Base-by-base conservation (phyloP, 345 rosid species). In the Linum usitatissimum region DNA sequence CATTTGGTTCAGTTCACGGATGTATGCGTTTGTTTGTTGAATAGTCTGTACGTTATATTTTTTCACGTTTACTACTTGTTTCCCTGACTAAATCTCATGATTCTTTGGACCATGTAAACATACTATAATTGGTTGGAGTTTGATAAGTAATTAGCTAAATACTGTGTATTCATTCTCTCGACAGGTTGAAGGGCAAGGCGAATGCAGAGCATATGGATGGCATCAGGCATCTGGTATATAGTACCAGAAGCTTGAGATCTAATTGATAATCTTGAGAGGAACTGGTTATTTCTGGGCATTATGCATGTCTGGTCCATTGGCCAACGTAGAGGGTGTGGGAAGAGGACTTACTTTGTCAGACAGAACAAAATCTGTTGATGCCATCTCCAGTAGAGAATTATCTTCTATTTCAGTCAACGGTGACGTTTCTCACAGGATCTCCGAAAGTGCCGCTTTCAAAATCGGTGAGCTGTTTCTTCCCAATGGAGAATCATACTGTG, bases 301-400 rank as follows among this genome's bases (percentile, higher is more conserved):
- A 73, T 92, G 93, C 95, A 92, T 92, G 99, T 84, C 99, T 85
- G 79, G 78, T 70, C 81, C 79, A 39, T 80, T 71, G 88, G 84
- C 82, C 75, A 72, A 55, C 70, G 77, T 59, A 64, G 80, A 70
- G 64, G 67, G 66, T 56, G 71, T 73, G 54, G 87, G 75, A 77
- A 76, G 80, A 71, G 71, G 67, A 64, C 83, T 75, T 68, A 66
- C 81, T 73, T 66, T 18, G 64, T 71, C 86, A 30, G 95, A 89
- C 74, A 84, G 98, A 77, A 85, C 96, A 48, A 76, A 72, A 78
- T 89, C 97, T 65, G 84, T 86, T 53, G 86, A 80, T 74, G 70
- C 72, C 51, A 66, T 77, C 38, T 40, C 78, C 61, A 84, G 75
- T 21, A 73, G 63, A 75, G 84, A 84, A 36, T 64, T 59, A 12